A percentile compares a stretch with the other conserved stretches of the same genome.
Evolutionary conservation across 371 early-diverging fungal species (phyloP).

Genomic region (Antonospora locustae): DNA sequence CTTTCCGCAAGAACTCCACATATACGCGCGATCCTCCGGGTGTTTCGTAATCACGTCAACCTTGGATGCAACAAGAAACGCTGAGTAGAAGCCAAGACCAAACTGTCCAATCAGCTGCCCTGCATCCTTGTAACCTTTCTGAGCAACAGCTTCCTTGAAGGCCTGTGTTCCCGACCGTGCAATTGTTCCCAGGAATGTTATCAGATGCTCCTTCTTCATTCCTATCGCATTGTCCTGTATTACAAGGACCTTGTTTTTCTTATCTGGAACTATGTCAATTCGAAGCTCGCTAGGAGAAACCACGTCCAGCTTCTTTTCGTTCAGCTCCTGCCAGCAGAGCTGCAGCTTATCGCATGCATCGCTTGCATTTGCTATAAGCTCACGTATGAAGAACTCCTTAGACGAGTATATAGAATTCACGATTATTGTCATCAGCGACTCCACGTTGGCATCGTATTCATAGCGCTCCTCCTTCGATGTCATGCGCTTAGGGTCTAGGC

Average conservation of each 20-base stretch:
- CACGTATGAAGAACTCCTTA: conserved; percentile 82
- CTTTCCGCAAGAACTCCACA: conserved; percentile 79
- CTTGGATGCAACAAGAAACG: conserved; percentile 79
- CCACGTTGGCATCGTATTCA: conserved; percentile 50
- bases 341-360: conserved; percentile 86
- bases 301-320: conserved; percentile 64
- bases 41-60: conserved; percentile 81
- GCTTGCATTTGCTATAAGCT: conserved; percentile 76
- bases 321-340: conserved; percentile 59
- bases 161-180: conserved; percentile 83
- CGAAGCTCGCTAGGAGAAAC: conserved; percentile 62
- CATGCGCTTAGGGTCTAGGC: not conserved
- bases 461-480: conserved; percentile 33
- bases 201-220: conserved; percentile 85
- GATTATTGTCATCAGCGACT: conserved; percentile 68
- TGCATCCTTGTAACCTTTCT: conserved; percentile 57
- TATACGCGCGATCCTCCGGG: conserved; percentile 76
- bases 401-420: conserved; percentile 72
- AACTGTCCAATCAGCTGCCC: conserved; percentile 87
- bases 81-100: conserved; percentile 93
- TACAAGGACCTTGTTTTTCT: conserved; percentile 58
- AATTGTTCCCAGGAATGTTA: conserved; percentile 82
- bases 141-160: conserved; percentile 70
- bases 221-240: conserved; percentile 84
- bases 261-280: conserved; percentile 69